phyloP scores from a whole-genome alignment of 2,329 filamentous ascomycete species.

The Cytospora chrysosperma region DNA sequence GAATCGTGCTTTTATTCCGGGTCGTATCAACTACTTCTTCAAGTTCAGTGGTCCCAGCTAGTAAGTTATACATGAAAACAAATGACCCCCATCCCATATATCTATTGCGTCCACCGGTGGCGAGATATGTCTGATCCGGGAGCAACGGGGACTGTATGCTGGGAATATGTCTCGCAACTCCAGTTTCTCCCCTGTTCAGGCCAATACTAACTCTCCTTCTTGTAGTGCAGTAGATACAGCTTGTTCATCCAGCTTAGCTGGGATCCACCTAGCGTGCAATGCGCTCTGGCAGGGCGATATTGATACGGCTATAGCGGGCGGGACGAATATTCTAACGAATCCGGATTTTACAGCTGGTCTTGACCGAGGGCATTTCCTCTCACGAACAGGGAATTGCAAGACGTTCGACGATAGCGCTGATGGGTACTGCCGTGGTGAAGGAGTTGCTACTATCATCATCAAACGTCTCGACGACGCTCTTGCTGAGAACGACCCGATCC shows the following conservation, averaged over 20 bases:
- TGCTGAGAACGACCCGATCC: slow-evolving; percentile 35
- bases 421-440: slow-evolving; percentile 55
- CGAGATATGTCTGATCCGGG: too few relatives aligned
- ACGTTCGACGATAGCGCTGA: slow-evolving; percentile 37
- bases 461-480: slow-evolving; percentile 49
- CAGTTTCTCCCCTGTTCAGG: too few relatives aligned
- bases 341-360: slow-evolving; percentile 63
- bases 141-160: too few relatives aligned
- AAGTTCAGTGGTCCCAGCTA: slow-evolving; percentile 35
- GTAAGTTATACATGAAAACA: too few relatives aligned
- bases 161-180: too few relatives aligned
- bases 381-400: slow-evolving; percentile 36
- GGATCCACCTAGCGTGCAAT: slow-evolving; percentile 42
- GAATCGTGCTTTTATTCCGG: slow-evolving; percentile 31
- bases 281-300: slow-evolving; percentile 62
- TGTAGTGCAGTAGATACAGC: slow-evolving; percentile 41
- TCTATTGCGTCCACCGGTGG: too few relatives aligned
- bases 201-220: too few relatives aligned
- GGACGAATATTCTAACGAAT: slow-evolving; percentile 61
- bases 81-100: too few relatives aligned
- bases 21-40: slow-evolving; percentile 39
- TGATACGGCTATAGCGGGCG: slow-evolving; percentile 62
- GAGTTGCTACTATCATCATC: slow-evolving; percentile 42
- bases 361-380: slow-evolving; percentile 62
- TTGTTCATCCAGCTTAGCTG: slow-evolving; percentile 38